phyloP scores from a whole-genome alignment of 352 stramenopile genomes.

The Phytopythium montanum region DNA sequence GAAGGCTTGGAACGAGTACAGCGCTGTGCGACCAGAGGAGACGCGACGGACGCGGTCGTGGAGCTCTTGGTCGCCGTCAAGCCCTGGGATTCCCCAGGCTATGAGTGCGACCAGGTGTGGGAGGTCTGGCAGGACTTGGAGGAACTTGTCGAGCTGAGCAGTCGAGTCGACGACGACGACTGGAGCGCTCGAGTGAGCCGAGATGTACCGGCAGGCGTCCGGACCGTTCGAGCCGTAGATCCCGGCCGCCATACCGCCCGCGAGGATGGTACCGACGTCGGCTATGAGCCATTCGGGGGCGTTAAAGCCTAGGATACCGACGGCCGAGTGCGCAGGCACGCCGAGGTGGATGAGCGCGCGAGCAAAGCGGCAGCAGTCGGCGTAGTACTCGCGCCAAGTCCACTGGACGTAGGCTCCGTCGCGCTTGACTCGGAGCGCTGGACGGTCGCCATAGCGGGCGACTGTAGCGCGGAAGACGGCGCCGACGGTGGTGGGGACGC shows the following conservation, averaged over 20 bases:
- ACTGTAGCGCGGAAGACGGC: slow-evolving; percentile 37
- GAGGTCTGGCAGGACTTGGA: slow-evolving; percentile 55
- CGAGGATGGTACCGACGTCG: slow-evolving; percentile 75
- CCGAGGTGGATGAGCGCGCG: slow-evolving; percentile 68
- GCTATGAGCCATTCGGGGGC: slow-evolving; percentile 83
- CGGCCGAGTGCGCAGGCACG: slow-evolving; percentile 61
- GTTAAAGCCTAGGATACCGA: slow-evolving; percentile 86
- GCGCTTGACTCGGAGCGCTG: slow-evolving; percentile 37
- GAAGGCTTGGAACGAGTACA: slow-evolving; percentile 62
- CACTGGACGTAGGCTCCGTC: slow-evolving; percentile 32
- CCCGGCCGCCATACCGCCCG: slow-evolving; percentile 73
- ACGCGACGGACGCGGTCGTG: slow-evolving; percentile 20
- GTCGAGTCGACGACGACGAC: slow-evolving; percentile 73
- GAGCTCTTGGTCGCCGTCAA: slow-evolving; percentile 21
- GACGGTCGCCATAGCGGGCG: slow-evolving; percentile 13
- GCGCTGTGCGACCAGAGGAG: slow-evolving; percentile 30
- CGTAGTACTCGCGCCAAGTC: slow-evolving; percentile 76
- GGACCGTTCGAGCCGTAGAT: slow-evolving; percentile 85
- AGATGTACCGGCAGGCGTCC: slow-evolving; percentile 77
- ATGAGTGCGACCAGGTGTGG: slow-evolving; percentile 76
- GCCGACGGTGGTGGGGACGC: slow-evolving; percentile 29
- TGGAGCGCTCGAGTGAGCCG: slow-evolving; percentile 64
- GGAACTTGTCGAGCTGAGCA: slow-evolving; percentile 71
- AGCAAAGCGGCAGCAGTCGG: slow-evolving; percentile 52
- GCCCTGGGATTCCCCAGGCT: slow-evolving; percentile 32